A percentile compares a stretch with the other conserved stretches of the same genome.
phyloP scores from a whole-genome alignment of 2,329 filamentous ascomycete species.

The Aspergillus jensenii region DNA sequence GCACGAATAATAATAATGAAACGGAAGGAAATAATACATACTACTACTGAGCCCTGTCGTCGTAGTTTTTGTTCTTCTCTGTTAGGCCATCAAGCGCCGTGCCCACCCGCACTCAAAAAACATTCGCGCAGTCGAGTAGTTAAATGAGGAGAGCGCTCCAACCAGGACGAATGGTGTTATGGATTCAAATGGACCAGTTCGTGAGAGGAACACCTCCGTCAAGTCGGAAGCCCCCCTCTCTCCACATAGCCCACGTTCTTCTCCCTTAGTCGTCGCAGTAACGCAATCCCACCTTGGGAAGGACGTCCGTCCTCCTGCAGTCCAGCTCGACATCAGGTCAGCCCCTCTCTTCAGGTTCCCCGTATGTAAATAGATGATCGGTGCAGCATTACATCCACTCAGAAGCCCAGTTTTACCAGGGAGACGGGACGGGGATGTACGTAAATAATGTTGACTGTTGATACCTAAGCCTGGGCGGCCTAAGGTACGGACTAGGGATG shows the following conservation, averaged over 20 bases:
- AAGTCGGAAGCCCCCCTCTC: background rate
- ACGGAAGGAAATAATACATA: background rate
- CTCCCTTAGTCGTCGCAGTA: background rate
- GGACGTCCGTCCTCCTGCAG: too few relatives aligned
- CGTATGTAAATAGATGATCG: background rate
- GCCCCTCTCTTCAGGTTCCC: too few relatives aligned
- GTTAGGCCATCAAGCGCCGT: background rate
- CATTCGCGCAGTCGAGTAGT: background rate
- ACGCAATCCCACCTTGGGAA: too few relatives aligned
- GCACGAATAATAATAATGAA: background rate
- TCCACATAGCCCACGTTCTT: background rate
- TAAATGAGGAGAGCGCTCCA: too few relatives aligned
- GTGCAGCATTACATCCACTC: background rate
- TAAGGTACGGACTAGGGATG: background rate
- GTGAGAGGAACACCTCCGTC: background rate
- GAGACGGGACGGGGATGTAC: background rate
- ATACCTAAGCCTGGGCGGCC: too few relatives aligned
- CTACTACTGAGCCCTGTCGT: background rate
- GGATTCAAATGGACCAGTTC: background rate
- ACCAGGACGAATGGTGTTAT: background rate
- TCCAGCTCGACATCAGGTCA: too few relatives aligned
- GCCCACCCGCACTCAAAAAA: background rate
- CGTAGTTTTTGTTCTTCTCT: background rate
- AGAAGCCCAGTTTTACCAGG: background rate
- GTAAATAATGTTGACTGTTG: background rate